A percentile compares a stretch with the other conserved stretches of the same genome.
Conservation (phyloP, 192 early-diverging fungal genomes). For the Chytriomyces confervae region DNA sequence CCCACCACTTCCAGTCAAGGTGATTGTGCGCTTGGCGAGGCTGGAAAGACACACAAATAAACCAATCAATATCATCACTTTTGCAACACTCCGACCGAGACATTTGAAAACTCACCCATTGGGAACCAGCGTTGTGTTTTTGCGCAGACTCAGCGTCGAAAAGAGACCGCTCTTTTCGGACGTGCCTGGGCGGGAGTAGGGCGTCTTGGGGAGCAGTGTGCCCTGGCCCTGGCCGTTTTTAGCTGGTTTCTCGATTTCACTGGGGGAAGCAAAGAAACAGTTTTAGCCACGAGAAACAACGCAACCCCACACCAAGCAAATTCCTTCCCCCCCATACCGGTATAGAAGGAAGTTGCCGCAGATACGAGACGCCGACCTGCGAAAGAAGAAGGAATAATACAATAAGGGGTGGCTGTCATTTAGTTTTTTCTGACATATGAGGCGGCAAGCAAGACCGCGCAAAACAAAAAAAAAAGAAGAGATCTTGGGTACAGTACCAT, state of each 20-base stretch:
- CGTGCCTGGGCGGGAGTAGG: neutral
- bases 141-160: neutral
- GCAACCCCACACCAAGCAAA: neutral
- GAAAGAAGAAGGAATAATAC: neutral
- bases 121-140: conserved; percentile 2
- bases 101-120: neutral
- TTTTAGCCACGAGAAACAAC: neutral
- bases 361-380: neutral
- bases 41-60: neutral
- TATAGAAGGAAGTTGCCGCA: conserved; percentile 27
- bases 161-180: neutral
- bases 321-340: neutral
- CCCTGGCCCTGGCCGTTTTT: neutral
- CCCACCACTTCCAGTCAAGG: too few relatives aligned
- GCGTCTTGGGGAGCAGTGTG: neutral
- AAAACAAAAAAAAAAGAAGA: neutral
- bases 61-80: too few relatives aligned
- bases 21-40: too few relatives aligned
- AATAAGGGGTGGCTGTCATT: neutral
- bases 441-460: neutral
- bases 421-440: neutral
- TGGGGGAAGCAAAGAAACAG: neutral
- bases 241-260: neutral
- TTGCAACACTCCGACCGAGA: too few relatives aligned
- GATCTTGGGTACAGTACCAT: too few relatives aligned